phyloP scores from a whole-genome alignment of 441 rosid species.

The Populus hybrid region DNA sequence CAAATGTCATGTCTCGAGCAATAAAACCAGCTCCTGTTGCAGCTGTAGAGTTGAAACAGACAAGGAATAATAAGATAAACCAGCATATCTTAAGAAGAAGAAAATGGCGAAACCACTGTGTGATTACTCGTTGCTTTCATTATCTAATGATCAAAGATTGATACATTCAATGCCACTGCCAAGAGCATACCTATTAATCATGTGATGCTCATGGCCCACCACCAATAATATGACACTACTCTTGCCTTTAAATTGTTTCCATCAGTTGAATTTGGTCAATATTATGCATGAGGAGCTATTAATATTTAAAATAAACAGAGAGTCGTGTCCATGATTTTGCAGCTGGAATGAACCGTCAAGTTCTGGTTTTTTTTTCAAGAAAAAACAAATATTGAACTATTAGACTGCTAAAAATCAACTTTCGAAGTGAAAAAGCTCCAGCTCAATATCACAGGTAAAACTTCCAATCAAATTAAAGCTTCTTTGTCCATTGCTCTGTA shows the following conservation, averaged over 20 bases:
- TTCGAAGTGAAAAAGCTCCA: no score
- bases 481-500: no score
- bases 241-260: constrained; percentile 5
- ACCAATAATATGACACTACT: constrained; percentile 14
- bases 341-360: no score
- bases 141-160: background rate
- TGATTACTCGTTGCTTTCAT: constrained; percentile 1
- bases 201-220: constrained; percentile 20
- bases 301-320: background rate
- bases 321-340: no score
- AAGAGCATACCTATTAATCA: background rate
- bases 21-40: constrained; percentile 89
- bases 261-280: background rate
- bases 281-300: background rate
- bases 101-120: background rate
- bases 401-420: no score
- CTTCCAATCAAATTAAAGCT: no score
- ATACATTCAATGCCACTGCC: background rate
- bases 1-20: constrained; percentile 80
- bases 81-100: background rate
- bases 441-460: no score
- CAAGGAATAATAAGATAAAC: background rate
- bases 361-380: no score
- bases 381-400: no score
- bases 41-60: constrained; percentile 34